Conservation (phyloP, 2,329 filamentous ascomycete genomes). For the Ophiostoma angusticollis region DNA sequence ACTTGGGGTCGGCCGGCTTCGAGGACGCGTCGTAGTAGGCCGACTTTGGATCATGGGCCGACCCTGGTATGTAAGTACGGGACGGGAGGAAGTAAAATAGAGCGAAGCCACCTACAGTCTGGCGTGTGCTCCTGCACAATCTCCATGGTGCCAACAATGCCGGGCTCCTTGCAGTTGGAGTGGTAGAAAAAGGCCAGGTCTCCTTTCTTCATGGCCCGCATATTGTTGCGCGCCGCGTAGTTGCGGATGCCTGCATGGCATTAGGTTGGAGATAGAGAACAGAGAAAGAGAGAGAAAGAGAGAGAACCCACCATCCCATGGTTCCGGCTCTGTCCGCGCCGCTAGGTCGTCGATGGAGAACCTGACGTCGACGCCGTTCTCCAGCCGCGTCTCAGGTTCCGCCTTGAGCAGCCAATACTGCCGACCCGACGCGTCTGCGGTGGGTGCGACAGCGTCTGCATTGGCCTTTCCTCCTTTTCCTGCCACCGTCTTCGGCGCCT, state of each 20-base stretch:
- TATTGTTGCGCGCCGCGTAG: slow-evolving; percentile 69
- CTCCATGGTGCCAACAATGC: slow-evolving; percentile 78
- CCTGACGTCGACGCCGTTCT: slow-evolving; percentile 76
- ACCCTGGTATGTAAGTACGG: slow-evolving; percentile 37
- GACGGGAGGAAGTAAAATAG: too few relatives aligned
- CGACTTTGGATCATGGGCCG: slow-evolving; percentile 56
- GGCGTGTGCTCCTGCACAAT: slow-evolving; percentile 73
- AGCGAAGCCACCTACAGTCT: slow-evolving; percentile 46
- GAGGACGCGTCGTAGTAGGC: slow-evolving; percentile 79
- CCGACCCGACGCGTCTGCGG: slow-evolving; percentile 9
- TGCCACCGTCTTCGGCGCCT: neutral
- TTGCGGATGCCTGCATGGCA: slow-evolving; percentile 32
- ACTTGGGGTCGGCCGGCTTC: slow-evolving; percentile 56
- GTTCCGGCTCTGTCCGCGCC: slow-evolving; percentile 60
- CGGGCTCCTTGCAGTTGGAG: slow-evolving; percentile 81
- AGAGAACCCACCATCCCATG: slow-evolving; percentile 78
- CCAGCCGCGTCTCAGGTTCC: slow-evolving; percentile 74
- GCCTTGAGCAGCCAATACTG: slow-evolving; percentile 75
- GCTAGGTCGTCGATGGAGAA: slow-evolving; percentile 90
- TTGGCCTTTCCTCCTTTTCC: neutral
- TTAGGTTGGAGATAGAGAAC: neutral
- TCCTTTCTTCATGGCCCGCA: slow-evolving; percentile 80
- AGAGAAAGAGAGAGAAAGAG: too few relatives aligned
- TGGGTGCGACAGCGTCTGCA: too few relatives aligned
- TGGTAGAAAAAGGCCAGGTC: slow-evolving; percentile 97